These are phyloP conservation scores for Coelastrella sp. DNA, from an alignment of 139 green algal species.

Conservation along the genomic window DNA sequence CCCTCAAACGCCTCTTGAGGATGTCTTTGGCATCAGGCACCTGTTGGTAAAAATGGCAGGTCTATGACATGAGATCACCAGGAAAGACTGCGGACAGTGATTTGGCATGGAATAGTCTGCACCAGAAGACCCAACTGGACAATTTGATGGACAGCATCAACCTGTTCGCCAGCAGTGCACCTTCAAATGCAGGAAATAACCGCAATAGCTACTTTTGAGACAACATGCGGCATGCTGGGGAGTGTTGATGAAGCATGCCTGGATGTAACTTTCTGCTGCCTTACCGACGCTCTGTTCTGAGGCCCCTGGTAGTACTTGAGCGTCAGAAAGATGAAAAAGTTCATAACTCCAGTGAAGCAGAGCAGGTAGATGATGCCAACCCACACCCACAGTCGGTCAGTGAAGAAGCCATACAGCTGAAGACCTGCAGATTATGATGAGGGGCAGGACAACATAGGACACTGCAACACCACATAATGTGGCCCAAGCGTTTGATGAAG, in stretches of 20 bases:
- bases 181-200: background rate
- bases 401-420: slow-evolving; percentile 67
- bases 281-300: slow-evolving; percentile 8
- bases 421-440: slow-evolving; percentile 26
- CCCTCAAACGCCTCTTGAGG: background rate
- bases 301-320: slow-evolving; percentile 40
- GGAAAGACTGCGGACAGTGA: too few relatives aligned
- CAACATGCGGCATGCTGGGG: too few relatives aligned
- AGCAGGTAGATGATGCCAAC: slow-evolving; percentile 6
- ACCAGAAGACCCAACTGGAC: too few relatives aligned
- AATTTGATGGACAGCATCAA: background rate
- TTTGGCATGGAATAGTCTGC: too few relatives aligned
- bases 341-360: slow-evolving; percentile 11
- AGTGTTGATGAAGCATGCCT: too few relatives aligned
- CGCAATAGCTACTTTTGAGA: too few relatives aligned
- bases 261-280: background rate
- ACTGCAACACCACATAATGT: too few relatives aligned
- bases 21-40: background rate
- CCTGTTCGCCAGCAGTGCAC: background rate
- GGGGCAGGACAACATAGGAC: too few relatives aligned
- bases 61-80: too few relatives aligned
- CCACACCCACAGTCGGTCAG: slow-evolving; percentile 30
- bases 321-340: background rate
- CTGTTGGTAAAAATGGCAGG: too few relatives aligned
- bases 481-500: too few relatives aligned